Evolutionary conservation across 345 rosid species (phyloP).

Genomic region (Carallia pectinifolia): DNA sequence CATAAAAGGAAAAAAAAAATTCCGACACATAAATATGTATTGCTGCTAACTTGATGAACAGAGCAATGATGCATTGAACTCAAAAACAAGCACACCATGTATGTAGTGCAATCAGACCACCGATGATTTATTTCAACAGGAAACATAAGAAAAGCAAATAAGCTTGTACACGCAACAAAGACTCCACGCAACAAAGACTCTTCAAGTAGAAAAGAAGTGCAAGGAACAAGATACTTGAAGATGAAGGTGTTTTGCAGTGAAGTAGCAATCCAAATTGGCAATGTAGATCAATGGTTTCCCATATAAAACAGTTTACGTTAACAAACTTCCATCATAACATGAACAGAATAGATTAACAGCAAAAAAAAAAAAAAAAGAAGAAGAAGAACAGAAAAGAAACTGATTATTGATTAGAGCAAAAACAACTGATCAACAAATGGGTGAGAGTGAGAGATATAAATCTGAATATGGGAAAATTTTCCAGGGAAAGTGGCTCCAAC

Average conservation of each 20-base stretch:
- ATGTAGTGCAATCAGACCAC: constrained; percentile 1
- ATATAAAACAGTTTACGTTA: not conserved
- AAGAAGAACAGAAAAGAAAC: not conserved
- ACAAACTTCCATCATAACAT: not conserved
- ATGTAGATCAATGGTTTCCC: not conserved
- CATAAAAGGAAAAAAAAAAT: not conserved
- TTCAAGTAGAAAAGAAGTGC: no score
- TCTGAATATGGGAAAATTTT: constrained; percentile 12
- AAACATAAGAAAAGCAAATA: not conserved
- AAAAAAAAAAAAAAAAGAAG: not conserved
- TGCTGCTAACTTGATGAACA: no score
- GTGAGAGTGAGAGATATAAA: not conserved
- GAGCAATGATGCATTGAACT: not conserved
- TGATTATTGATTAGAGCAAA: not conserved
- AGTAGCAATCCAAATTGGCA: not conserved
- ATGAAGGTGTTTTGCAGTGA: not conserved
- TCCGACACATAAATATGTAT: no score
- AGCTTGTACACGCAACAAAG: no score
- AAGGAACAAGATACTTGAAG: no score
- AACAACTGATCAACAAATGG: not conserved
- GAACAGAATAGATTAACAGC: not conserved
- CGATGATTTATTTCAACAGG: not conserved
- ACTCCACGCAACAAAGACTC: no score
- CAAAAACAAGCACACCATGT: not conserved
- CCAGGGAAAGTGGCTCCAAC: constrained; percentile 13